These are phyloP conservation scores for Penicillium crystallinum DNA, from an alignment of 495 filamentous ascomycete genomes.

Conservation along the genomic window DNA sequence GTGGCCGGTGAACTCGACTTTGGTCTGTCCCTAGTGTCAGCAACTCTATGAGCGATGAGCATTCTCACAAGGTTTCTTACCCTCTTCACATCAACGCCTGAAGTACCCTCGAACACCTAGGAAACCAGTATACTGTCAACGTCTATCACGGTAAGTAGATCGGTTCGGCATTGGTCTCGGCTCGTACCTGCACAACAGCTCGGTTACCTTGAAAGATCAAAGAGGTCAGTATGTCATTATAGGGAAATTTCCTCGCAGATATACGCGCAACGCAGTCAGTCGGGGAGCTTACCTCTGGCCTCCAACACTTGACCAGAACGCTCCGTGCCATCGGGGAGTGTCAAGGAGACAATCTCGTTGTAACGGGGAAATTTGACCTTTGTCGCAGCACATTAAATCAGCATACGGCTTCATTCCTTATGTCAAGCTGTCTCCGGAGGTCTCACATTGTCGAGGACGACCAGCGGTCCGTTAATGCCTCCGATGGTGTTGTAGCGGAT, in stretches of 20 bases:
- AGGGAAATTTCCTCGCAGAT: background rate
- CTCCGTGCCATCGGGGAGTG: constrained; percentile 90
- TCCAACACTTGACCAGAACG: constrained; percentile 94
- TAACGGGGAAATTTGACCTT: constrained; percentile 95
- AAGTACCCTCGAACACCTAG: constrained; percentile 95
- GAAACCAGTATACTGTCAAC: constrained; percentile 19
- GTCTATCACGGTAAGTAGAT: constrained; percentile 8
- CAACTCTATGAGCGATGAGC: background rate
- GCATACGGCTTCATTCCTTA: background rate
- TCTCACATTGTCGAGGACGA: constrained; percentile 89
- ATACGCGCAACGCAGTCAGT: background rate
- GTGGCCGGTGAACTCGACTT: constrained; percentile 94
- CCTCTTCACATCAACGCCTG: constrained; percentile 98
- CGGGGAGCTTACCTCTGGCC: constrained; percentile 68
- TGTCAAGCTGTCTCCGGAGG: background rate
- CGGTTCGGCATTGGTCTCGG: background rate
- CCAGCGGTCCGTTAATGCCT: constrained; percentile 95
- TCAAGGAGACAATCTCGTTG: constrained; percentile 97
- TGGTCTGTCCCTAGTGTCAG: constrained; percentile 55
- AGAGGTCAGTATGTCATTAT: constrained; percentile 8
- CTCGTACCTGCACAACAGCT: constrained; percentile 80
- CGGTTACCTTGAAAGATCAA: constrained; percentile 58
- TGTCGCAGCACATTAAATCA: constrained; percentile 4
- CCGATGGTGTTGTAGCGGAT: constrained; percentile 97
- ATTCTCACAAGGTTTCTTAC: constrained; percentile 37